phyloP scores from a whole-genome alignment of 768 basidiomycete genomes.

The Phallus indusiatus region DNA sequence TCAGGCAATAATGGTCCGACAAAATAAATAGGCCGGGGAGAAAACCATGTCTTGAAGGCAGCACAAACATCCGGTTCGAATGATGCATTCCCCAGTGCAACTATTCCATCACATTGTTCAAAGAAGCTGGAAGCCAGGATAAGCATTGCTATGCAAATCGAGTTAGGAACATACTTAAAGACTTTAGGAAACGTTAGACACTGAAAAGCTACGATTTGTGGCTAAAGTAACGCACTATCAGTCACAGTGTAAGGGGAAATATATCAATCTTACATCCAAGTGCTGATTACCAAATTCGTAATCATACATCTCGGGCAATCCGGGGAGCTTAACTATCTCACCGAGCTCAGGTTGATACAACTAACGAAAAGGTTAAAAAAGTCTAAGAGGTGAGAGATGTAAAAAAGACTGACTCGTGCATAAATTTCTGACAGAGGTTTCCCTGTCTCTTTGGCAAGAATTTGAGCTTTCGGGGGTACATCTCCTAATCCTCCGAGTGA shows the following conservation, averaged over 20 bases:
- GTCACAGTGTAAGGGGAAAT: background rate
- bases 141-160: background rate
- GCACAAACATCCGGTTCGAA: background rate
- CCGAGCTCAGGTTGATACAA: background rate
- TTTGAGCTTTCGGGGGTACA: background rate
- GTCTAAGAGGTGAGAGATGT: background rate
- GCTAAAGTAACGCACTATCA: background rate
- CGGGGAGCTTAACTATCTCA: conserved; percentile 1
- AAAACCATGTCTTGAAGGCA: background rate
- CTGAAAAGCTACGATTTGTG: background rate
- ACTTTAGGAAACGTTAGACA: background rate
- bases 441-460: background rate
- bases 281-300: conserved; percentile 5
- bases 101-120: background rate
- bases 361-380: background rate
- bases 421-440: background rate
- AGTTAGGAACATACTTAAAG: background rate
- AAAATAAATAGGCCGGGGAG: background rate
- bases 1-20: background rate
- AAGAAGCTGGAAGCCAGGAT: background rate
- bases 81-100: background rate
- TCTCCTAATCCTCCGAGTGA: background rate
- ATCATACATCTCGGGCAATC: conserved; percentile 9
- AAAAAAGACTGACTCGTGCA: background rate
- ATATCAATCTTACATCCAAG: background rate